Evolutionary conservation across 192 early-diverging fungal species (phyloP).

Genomic region (Entomortierella parvispora): DNA sequence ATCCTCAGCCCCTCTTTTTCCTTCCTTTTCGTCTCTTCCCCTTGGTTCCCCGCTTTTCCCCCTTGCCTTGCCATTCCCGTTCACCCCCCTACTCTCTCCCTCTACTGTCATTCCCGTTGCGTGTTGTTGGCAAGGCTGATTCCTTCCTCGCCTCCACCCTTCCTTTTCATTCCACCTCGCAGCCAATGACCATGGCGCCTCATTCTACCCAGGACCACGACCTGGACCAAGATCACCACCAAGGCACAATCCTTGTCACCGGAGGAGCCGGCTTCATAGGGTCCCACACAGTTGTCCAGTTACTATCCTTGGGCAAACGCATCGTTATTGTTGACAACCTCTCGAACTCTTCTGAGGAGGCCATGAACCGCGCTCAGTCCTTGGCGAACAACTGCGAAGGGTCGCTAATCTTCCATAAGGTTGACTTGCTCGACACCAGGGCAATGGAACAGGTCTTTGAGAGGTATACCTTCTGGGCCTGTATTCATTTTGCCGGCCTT

Average conservation of each 20-base stretch:
- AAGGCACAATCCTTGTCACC: conserved; percentile 65
- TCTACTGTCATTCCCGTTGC: conserved; percentile 13
- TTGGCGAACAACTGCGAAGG: conserved; percentile 64
- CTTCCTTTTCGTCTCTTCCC: background rate
- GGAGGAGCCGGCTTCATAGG: conserved; percentile 93
- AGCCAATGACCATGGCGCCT: background rate
- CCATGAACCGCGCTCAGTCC: conserved; percentile 74
- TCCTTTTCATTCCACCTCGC: conserved; percentile 12
- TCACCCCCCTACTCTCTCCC: background rate
- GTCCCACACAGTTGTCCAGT: conserved; percentile 89
- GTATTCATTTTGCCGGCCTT: conserved; percentile 89
- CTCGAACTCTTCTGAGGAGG: conserved; percentile 78
- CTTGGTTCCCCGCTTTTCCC: background rate
- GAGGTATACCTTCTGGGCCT: conserved; percentile 61
- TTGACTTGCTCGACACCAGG: conserved; percentile 81
- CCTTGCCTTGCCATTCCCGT: background rate
- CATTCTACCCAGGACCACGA: background rate
- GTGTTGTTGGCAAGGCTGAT: conserved; percentile 38
- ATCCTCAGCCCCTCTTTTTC: background rate
- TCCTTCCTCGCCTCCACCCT: conserved; percentile 3
- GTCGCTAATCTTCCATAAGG: conserved; percentile 68
- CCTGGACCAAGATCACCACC: background rate
- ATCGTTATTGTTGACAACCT: conserved; percentile 93
- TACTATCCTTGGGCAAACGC: conserved; percentile 71
- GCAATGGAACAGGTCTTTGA: conserved; percentile 78